These are phyloP conservation scores for Stentor coeruleus DNA, from an alignment of 73 alveolate genomes.

Conservation along the genomic window DNA sequence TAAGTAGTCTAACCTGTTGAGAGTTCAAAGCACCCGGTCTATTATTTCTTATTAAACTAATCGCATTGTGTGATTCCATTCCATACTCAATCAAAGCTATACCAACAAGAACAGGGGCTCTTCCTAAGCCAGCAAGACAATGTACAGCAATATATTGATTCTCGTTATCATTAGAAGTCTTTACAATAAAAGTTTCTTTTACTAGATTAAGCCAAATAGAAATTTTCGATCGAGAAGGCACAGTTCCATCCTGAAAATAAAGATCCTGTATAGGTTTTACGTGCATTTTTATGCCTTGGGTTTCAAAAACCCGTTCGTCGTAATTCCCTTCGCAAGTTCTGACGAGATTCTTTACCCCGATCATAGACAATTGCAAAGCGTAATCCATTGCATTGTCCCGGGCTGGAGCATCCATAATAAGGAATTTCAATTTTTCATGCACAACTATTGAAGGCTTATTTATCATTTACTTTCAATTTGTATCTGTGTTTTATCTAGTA, in stretches of 20 bases:
- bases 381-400: neutral
- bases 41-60: neutral
- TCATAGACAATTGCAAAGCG: neutral
- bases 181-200: neutral
- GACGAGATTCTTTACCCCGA: neutral
- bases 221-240: neutral
- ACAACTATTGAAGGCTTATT: neutral
- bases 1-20: neutral
- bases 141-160: slow-evolving; percentile 15
- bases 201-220: slow-evolving; percentile 18
- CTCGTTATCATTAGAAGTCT: neutral
- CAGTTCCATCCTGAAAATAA: neutral
- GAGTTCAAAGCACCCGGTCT: neutral
- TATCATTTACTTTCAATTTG: neutral
- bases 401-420: slow-evolving; percentile 7
- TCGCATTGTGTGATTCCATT: neutral
- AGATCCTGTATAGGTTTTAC: neutral
- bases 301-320: neutral
- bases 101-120: slow-evolving; percentile 23
- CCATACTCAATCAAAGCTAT: slow-evolving; percentile 9
- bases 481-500: too few species aligned
- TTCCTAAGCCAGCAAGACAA: slow-evolving; percentile 25
- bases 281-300: neutral
- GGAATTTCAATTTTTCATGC: neutral
- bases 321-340: slow-evolving; percentile 11